Conservation (phyloP, 2,329 filamentous ascomycete species). For the Colletotrichum noveboracense region DNA sequence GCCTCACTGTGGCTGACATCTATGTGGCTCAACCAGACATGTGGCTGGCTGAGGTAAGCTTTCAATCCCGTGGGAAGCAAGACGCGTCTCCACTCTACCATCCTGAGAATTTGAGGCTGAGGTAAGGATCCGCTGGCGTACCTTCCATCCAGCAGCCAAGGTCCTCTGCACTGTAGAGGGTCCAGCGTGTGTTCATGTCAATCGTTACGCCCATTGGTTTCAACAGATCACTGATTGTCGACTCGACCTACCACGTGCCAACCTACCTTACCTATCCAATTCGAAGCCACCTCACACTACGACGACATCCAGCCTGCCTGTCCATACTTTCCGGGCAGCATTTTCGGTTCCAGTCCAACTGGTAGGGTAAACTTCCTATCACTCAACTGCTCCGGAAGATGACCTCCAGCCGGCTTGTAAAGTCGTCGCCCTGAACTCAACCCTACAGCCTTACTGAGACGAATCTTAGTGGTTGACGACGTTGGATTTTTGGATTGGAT, state of each 20-base stretch:
- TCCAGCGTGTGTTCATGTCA: not conserved
- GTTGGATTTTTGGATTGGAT: not conserved
- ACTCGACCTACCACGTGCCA: not conserved
- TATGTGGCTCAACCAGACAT: not conserved
- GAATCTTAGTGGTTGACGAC: not conserved
- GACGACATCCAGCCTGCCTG: not conserved
- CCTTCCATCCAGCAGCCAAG: not conserved
- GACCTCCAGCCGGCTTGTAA: not conserved
- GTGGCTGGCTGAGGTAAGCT: not conserved
- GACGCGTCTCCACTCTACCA: not conserved
- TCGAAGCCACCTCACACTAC: not conserved
- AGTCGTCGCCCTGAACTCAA: not conserved
- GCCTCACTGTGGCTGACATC: not conserved
- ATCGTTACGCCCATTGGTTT: not conserved
- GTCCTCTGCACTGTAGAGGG: not conserved
- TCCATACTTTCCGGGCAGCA: not conserved
- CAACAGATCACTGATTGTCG: not conserved
- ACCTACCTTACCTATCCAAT: not conserved
- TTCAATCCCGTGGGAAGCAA: not conserved
- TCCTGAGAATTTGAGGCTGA: slow-evolving; percentile 7
- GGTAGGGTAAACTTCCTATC: not conserved
- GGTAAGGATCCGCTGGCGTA: not conserved
- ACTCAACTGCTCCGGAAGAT: not conserved
- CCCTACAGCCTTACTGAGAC: not conserved
- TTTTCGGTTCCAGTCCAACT: not conserved